phyloP scores from a whole-genome alignment of 2,329 filamentous ascomycete species.

The Grosmannia huntii region DNA sequence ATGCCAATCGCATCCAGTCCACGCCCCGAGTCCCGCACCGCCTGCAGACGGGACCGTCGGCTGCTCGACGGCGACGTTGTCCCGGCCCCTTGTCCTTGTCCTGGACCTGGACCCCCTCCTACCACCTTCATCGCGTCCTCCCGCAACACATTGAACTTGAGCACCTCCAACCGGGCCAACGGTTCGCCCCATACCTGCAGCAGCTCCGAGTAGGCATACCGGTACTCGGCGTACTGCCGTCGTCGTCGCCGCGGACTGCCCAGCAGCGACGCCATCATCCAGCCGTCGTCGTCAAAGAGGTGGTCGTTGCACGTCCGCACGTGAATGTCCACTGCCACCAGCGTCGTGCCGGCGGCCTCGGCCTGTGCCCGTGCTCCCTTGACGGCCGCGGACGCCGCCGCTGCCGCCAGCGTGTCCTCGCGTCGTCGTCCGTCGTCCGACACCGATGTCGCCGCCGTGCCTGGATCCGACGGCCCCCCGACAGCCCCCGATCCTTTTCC shows the following conservation, averaged over 20 bases:
- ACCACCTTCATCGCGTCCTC: conserved; percentile 25
- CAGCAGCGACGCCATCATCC: conserved; percentile 46
- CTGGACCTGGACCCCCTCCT: conserved; percentile 11
- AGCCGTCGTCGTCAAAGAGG: conserved; percentile 57
- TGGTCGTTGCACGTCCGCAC: conserved; percentile 47
- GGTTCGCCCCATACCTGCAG: conserved; percentile 54
- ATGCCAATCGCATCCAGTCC: conserved; percentile 51
- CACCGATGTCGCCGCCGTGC: conserved; percentile 35
- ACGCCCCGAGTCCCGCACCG: conserved; percentile 36
- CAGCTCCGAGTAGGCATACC: conserved; percentile 55
- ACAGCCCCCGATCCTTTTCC: background rate
- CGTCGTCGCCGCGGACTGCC: conserved; percentile 29
- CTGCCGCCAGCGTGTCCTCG: conserved; percentile 22
- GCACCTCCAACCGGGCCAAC: conserved; percentile 49
- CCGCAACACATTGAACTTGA: conserved; percentile 55
- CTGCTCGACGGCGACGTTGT: background rate
- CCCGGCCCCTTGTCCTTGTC: background rate
- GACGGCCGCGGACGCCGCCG: conserved; percentile 1
- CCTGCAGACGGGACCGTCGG: conserved; percentile 39
- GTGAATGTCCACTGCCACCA: conserved; percentile 38
- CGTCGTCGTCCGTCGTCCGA: conserved; percentile 39
- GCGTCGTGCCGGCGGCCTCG: conserved; percentile 14
- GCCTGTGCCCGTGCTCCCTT: background rate
- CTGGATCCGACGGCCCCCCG: conserved; percentile 21
- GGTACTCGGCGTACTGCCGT: conserved; percentile 43